Evolutionary conservation across 2,329 filamentous ascomycete species (phyloP).

Genomic region (Calonectria pseudoturangicola): DNA sequence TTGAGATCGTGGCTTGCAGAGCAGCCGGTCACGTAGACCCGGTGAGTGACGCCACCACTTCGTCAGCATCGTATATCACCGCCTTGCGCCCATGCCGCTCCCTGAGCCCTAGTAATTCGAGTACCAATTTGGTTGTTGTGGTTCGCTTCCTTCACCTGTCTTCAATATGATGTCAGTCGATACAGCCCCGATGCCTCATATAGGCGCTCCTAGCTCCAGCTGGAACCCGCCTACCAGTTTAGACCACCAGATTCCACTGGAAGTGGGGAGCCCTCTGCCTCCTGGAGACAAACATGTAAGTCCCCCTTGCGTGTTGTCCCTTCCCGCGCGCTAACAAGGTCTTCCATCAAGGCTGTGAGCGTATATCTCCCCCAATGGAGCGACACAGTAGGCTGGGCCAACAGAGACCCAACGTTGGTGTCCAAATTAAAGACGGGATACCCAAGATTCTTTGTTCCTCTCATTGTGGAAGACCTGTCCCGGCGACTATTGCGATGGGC

Average conservation of each 20-base stretch:
- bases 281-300: slow-evolving; percentile 54
- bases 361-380: slow-evolving; percentile 57
- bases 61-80: slow-evolving; percentile 1
- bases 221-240: not conserved
- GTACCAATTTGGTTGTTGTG: not conserved
- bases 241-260: not conserved
- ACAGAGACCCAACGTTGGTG: slow-evolving; percentile 47
- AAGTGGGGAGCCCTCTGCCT: slow-evolving; percentile 50
- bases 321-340: not conserved
- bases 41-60: slow-evolving; percentile 11
- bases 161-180: slow-evolving; percentile 6
- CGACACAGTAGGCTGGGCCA: slow-evolving; percentile 53
- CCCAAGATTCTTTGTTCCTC: slow-evolving; percentile 55
- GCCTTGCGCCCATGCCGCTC: slow-evolving; percentile 1
- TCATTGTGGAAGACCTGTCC: slow-evolving; percentile 48
- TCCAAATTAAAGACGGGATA: slow-evolving; percentile 53
- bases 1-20: not conserved
- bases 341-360: slow-evolving; percentile 51
- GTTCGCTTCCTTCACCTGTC: not conserved
- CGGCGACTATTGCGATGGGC: slow-evolving; percentile 46
- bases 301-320: not conserved
- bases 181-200: not conserved
- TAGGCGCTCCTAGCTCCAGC: not conserved
- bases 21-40: not conserved
- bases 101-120: not conserved